Evolutionary conservation across 257 asterid genomes (phyloP), one percentile per base, ranked within the genome.

Genomic region (Gynochthodes officinalis): DNA sequence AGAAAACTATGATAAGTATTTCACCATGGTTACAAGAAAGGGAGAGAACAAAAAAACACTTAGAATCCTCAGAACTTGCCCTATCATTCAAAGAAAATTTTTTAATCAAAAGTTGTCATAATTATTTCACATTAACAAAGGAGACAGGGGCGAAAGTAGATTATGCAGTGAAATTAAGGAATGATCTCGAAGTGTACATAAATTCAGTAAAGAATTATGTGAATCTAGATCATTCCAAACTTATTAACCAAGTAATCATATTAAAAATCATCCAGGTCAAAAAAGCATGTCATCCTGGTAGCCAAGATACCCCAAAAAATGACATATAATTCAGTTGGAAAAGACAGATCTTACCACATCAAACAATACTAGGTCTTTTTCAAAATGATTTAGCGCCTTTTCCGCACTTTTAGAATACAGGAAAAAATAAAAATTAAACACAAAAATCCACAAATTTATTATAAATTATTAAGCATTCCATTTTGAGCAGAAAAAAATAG

Each of bases 301-400:
- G 55, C 59, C 37, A 25, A 67, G n/a, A n/a, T n/a, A n/a, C n/a
- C n/a, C n/a, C n/a, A n/a, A 46, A 35, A 21, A 32, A 15, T 5
- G 15, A 13, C 5, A 49, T 55, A 25, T 32, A 9, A 59, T 25
- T 42, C 9, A n/a, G 18, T 16, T 28, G 42, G 39, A 60, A n/a
- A n/a, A n/a, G n/a, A n/a, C n/a, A n/a, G n/a, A 76, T 23, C 92
- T 78, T 84, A 93, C 98, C 93, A 93, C 84, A 65, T 88, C 80
- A 82, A 93, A 93, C 84, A 93, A 81, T 18, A 89, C 78, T 1
- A 96, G 97, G 55, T 93, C 92, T 78, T 89, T 89, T 72, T 84
- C 76, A 75, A 93, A 93, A 85, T 90, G 90, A 67, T 83, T 61
- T 37, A 93, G 83, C 2, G 98, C 98, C 74, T 90, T 93, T 42